phyloP scores from a whole-genome alignment of 2,329 filamentous ascomycete genomes.

The Venturia aucupariae region DNA sequence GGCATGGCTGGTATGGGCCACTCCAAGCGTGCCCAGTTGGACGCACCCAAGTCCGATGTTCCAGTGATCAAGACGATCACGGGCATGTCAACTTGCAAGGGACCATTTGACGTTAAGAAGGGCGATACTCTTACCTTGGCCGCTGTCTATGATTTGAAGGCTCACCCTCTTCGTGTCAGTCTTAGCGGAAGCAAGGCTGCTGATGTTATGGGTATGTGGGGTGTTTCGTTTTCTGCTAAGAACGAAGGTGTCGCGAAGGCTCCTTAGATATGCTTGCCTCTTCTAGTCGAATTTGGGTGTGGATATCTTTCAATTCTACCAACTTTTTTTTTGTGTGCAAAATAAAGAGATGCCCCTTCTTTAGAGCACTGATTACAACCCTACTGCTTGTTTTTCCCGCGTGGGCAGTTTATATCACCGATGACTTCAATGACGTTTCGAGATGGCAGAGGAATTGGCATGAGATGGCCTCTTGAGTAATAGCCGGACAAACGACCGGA shows the following conservation, averaged over 20 bases:
- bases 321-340: too few relatives aligned
- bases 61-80: conserved; percentile 8
- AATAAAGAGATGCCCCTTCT: too few relatives aligned
- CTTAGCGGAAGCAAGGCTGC: background rate
- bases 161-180: conserved; percentile 3
- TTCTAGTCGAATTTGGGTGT: background rate
- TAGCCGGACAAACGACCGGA: too few relatives aligned
- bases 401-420: too few relatives aligned
- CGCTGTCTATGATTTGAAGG: conserved; percentile 7
- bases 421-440: too few relatives aligned
- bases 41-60: background rate
- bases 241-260: background rate
- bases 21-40: background rate
- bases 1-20: background rate
- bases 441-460: too few relatives aligned
- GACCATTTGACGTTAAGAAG: conserved; percentile 11
- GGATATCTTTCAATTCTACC: too few relatives aligned
- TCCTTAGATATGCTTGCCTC: background rate
- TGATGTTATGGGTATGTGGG: conserved; percentile 14
- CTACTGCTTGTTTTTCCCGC: too few relatives aligned
- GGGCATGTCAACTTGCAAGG: conserved; percentile 6
- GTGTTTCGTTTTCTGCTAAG: conserved; percentile 3
- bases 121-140: conserved; percentile 12
- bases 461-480: too few relatives aligned
- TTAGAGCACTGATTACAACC: too few relatives aligned